Conservation (phyloP, 208 protist species). For the Trypanosoma theileri region DNA sequence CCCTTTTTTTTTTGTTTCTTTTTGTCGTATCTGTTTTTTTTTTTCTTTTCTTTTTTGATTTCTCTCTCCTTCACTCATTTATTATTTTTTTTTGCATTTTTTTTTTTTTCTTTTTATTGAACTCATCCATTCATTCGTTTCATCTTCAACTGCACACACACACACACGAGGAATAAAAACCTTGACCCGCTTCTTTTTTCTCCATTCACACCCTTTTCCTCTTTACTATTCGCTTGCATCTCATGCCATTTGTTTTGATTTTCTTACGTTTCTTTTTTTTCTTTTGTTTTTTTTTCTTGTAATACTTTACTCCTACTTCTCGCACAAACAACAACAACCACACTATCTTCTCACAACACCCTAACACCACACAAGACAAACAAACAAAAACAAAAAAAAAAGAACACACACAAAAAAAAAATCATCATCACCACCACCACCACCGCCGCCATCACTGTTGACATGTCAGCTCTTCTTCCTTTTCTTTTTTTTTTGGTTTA, state of each 20-base stretch:
- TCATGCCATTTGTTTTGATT: neutral
- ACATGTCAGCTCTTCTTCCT: neutral
- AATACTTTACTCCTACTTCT: neutral
- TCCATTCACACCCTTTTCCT: conserved; percentile 1
- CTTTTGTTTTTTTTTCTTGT: neutral
- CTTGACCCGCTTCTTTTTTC: conserved; percentile 9
- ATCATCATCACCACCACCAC: no score
- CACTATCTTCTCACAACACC: neutral
- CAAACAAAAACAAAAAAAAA: neutral
- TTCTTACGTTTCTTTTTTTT: neutral
- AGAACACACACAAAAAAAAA: conserved; percentile 14
- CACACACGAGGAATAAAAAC: neutral
- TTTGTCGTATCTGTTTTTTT: neutral
- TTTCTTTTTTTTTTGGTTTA: neutral
- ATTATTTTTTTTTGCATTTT: conserved; percentile 6
- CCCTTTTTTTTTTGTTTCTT: neutral
- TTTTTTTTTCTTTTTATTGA: neutral
- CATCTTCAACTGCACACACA: neutral
- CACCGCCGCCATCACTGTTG: no score
- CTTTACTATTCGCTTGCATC: neutral
- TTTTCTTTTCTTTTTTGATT: neutral
- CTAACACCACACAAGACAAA: neutral
- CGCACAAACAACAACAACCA: neutral
- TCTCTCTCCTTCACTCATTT: neutral
- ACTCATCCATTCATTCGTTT: neutral